These are phyloP conservation scores for Euphrasia arctica DNA, from an alignment of 305 asterid genomes.

Conservation along the genomic window DNA sequence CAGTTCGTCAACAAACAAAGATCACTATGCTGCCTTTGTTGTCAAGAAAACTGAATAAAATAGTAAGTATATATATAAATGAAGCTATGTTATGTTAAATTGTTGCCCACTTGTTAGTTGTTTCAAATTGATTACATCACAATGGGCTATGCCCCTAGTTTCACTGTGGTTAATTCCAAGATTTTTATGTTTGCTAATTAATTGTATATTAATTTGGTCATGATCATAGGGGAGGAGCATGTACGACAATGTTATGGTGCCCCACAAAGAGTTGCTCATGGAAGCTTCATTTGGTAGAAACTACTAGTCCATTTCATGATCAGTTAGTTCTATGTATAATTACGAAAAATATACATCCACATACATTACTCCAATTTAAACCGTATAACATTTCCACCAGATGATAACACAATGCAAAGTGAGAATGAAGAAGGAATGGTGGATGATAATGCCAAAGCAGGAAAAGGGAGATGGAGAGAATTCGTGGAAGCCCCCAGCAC, in stretches of 20 bases:
- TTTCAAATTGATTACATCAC: not conserved
- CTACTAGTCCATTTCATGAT: not conserved
- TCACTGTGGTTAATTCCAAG: too few relatives aligned
- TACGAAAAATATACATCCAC: not conserved
- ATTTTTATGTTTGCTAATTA: not conserved
- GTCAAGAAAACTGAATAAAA: conserved; percentile 50
- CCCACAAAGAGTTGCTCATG: conserved; percentile 30
- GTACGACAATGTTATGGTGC: conserved; percentile 24
- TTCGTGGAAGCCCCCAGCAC: conserved; percentile 38
- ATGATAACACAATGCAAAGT: conserved; percentile 26
- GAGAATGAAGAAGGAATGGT: conserved; percentile 28
- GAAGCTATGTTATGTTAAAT: too few relatives aligned
- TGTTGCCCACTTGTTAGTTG: not conserved
- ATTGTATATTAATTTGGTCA: not conserved
- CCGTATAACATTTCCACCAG: not conserved
- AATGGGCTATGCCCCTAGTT: too few relatives aligned
- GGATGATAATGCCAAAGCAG: conserved; percentile 23
- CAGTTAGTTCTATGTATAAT: not conserved
- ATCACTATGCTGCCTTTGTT: conserved; percentile 19
- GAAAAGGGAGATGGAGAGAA: conserved; percentile 48
- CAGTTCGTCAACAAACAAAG: conserved; percentile 29
- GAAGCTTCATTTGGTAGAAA: conserved; percentile 39
- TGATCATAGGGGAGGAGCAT: conserved; percentile 29
- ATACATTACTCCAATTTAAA: not conserved
- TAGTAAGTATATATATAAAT: conserved; percentile 29